phyloP scores from a whole-genome alignment of 1,284 basidiomycete genomes.

The Fomitopsis betulina region DNA sequence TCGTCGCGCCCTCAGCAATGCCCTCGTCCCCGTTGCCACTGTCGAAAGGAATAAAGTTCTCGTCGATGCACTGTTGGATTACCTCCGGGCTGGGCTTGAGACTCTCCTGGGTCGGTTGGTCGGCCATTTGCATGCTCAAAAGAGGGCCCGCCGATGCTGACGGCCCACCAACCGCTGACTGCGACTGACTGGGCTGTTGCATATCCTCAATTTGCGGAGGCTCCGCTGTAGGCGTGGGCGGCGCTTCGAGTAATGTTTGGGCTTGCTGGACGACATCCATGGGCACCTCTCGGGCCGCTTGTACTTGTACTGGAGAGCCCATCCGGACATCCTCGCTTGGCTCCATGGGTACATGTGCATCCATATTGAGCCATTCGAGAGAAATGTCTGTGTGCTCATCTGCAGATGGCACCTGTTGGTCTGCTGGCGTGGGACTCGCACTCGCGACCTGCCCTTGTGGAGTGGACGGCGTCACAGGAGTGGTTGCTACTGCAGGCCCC shows the following conservation, averaged over 20 bases:
- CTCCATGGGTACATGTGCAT: background rate
- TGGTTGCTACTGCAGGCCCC: background rate
- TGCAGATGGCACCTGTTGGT: background rate
- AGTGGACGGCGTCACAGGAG: background rate
- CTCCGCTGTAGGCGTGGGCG: background rate
- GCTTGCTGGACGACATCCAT: background rate
- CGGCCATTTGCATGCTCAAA: background rate
- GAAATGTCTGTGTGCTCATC: background rate
- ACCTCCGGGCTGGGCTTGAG: background rate
- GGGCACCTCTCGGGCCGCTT: background rate
- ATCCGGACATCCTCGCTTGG: background rate
- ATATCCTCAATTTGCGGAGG: background rate
- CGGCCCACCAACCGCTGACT: background rate
- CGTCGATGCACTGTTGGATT: constrained; percentile 38
- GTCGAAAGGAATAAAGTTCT: constrained; percentile 38
- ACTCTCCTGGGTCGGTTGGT: background rate
- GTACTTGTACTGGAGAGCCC: background rate
- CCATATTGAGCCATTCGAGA: background rate
- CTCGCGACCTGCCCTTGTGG: background rate
- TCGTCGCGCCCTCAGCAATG: background rate
- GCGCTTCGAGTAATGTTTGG: background rate
- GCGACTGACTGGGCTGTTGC: background rate
- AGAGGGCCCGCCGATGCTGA: background rate
- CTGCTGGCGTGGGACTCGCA: background rate
- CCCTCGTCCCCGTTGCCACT: constrained; percentile 29